phyloP scores from a whole-genome alignment of 306 rosid genomes.

The Trichosanthes truncata region DNA sequence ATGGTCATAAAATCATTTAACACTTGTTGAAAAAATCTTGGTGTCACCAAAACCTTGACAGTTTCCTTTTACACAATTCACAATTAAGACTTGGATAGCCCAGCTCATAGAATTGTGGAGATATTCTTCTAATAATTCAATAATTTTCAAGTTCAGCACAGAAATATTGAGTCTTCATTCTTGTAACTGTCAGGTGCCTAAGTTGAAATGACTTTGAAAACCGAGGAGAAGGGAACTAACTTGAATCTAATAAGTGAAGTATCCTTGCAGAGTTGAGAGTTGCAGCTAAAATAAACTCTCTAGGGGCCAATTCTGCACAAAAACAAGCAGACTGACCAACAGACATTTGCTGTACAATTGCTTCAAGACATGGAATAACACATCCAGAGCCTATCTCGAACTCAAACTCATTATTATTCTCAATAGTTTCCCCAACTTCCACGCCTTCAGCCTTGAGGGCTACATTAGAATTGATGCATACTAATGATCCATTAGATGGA shows the following conservation, averaged over 20 bases:
- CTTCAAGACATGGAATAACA: conserved; percentile 49
- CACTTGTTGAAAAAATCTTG: background rate
- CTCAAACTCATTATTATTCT: conserved; percentile 64
- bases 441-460: conserved; percentile 40
- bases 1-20: background rate
- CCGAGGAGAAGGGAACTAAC: conserved; percentile 50
- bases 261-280: conserved; percentile 41
- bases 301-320: conserved; percentile 30
- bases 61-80: background rate
- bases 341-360: conserved; percentile 61
- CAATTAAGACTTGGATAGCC: background rate
- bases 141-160: background rate
- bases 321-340: conserved; percentile 73
- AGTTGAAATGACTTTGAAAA: conserved; percentile 8
- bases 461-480: conserved; percentile 53
- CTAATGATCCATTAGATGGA: conserved; percentile 65
- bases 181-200: conserved; percentile 7
- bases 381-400: conserved; percentile 82
- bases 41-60: background rate
- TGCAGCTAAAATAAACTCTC: conserved; percentile 65
- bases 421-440: conserved; percentile 44
- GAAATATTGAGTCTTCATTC: background rate
- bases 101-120: background rate
- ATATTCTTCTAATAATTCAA: background rate
- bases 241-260: conserved; percentile 45